A percentile compares a stretch with the other conserved stretches of the same genome.
Conservation (phyloP, 1,284 basidiomycete species). For the Leccinum holopus region DNA sequence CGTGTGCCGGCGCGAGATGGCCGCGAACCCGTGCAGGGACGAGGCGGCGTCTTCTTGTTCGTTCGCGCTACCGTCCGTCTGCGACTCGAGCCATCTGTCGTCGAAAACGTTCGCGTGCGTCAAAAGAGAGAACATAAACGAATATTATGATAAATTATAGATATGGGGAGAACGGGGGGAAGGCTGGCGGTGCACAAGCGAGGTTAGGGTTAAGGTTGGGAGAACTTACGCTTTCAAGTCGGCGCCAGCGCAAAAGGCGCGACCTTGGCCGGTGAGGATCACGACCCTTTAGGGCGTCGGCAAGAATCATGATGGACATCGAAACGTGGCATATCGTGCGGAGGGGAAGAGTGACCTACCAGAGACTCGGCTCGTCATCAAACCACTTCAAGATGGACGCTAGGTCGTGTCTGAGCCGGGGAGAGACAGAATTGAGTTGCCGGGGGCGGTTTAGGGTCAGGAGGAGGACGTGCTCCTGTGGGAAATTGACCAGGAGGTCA, state of each 20-base stretch:
- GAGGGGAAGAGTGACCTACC: conserved; percentile 45
- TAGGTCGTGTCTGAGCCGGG: conserved; percentile 58
- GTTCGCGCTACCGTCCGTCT: conserved; percentile 23
- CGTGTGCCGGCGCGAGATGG: conserved; percentile 63
- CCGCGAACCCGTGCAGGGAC: conserved; percentile 69
- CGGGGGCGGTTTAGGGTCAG: conserved; percentile 75
- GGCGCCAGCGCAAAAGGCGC: conserved; percentile 80
- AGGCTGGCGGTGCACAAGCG: neutral
- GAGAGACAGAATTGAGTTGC: conserved; percentile 72
- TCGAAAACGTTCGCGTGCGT: neutral
- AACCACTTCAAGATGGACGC: conserved; percentile 70
- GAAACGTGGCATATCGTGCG: neutral
- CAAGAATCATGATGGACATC: neutral
- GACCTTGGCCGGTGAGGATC: conserved; percentile 75
- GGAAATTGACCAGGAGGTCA: conserved; percentile 59
- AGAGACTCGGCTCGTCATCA: conserved; percentile 68
- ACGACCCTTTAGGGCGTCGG: conserved; percentile 54
- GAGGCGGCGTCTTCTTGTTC: conserved; percentile 44
- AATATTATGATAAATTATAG: too few relatives aligned
- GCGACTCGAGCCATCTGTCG: conserved; percentile 25
- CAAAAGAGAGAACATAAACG: neutral
- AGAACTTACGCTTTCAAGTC: conserved; percentile 66
- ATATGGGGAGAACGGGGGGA: neutral
- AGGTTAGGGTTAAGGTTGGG: neutral
- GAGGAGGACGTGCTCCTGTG: conserved; percentile 65